phyloP scores from a whole-genome alignment of 2,329 filamentous ascomycete species.

The Lasiodiplodia citricola region DNA sequence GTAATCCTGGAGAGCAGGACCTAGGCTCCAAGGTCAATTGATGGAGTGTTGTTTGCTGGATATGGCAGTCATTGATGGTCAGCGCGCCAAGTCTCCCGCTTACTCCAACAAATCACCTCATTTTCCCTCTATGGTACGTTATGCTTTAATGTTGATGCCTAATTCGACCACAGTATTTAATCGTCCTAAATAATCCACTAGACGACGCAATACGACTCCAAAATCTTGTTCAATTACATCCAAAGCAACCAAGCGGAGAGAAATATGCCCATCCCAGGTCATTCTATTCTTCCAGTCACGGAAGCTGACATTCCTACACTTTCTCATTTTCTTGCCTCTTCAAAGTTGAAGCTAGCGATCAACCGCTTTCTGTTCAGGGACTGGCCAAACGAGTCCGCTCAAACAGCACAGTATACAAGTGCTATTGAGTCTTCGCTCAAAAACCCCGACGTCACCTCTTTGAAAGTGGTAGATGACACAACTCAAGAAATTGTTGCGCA shows the following conservation, averaged over 20 bases:
- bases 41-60: too few species aligned
- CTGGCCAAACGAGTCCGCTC: constrained; percentile 26
- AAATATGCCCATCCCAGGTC: background rate
- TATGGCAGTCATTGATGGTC: too few species aligned
- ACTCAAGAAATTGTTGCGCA: background rate
- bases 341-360: constrained; percentile 26
- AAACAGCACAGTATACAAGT: constrained; percentile 13
- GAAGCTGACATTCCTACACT: constrained; percentile 20
- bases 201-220: too few species aligned
- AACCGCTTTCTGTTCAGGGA: constrained; percentile 27
- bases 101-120: too few species aligned
- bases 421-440: background rate
- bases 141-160: too few species aligned
- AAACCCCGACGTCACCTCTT: background rate
- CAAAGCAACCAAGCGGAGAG: background rate
- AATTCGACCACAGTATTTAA: too few species aligned
- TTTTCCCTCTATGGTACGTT: too few species aligned
- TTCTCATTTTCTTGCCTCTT: constrained; percentile 1
- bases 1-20: too few species aligned
- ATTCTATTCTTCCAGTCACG: constrained; percentile 18
- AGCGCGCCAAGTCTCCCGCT: too few species aligned
- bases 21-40: too few species aligned
- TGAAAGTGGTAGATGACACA: background rate
- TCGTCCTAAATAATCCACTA: too few species aligned
- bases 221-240: too few species aligned